Percentiles rank a stretch among this genome's conserved stretches.
phyloP scores from a whole-genome alignment of 768 basidiomycete species.

The Lactarius indigo region DNA sequence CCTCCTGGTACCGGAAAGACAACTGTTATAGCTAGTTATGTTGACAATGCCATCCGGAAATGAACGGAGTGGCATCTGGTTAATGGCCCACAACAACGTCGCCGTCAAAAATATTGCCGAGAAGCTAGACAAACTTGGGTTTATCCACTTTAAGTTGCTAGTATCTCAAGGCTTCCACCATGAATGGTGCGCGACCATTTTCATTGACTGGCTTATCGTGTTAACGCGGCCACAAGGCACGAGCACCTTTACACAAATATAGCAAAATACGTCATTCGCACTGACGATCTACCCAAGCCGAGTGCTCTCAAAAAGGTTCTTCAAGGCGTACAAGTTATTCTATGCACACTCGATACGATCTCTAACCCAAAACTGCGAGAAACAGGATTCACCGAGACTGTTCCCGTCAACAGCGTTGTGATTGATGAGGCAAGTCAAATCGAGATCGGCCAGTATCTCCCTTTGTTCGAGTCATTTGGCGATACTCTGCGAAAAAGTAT shows the following conservation, averaged over 20 bases:
- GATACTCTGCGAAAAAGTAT: conserved; percentile 35
- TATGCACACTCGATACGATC: conserved; percentile 79
- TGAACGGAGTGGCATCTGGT: conserved; percentile 54
- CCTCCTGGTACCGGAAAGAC: conserved; percentile 36
- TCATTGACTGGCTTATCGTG: conserved; percentile 19
- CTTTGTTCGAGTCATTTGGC: conserved; percentile 29
- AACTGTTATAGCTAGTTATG: conserved; percentile 35
- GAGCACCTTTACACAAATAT: conserved; percentile 66
- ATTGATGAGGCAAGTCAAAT: conserved; percentile 39
- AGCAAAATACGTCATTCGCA: conserved; percentile 48
- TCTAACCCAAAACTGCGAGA: conserved; percentile 35
- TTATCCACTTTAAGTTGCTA: conserved; percentile 58
- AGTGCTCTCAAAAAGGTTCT: conserved; percentile 34
- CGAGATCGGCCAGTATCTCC: conserved; percentile 31
- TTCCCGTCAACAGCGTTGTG: conserved; percentile 32
- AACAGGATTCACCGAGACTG: conserved; percentile 27
- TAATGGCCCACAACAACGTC: conserved; percentile 82
- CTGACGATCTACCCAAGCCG: conserved; percentile 34
- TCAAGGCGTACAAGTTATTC: conserved; percentile 50
- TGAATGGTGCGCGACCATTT: conserved; percentile 50
- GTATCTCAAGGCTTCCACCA: conserved; percentile 68
- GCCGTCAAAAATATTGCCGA: conserved; percentile 90
- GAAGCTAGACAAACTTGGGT: conserved; percentile 56
- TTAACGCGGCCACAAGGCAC: conserved; percentile 52
- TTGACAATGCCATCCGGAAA: conserved; percentile 31